phyloP scores from a whole-genome alignment of 306 rosid genomes.

The Cucurbita ficifolia region DNA sequence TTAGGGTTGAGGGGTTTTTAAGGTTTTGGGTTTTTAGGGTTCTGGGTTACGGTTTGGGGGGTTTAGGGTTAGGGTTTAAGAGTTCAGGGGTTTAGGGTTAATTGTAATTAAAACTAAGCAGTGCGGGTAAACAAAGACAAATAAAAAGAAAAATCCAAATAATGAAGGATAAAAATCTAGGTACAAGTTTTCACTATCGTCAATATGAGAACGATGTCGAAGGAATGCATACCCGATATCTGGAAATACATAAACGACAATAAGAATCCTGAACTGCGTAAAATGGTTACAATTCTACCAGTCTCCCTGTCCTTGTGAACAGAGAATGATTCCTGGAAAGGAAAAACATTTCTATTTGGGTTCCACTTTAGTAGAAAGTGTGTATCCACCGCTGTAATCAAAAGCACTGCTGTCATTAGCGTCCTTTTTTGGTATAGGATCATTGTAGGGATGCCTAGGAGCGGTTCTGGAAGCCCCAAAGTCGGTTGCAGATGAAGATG shows the following conservation, averaged over 20 bases:
- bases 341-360: conserved; percentile 32
- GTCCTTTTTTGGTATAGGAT: conserved; percentile 40
- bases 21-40: no score
- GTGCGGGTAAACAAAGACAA: background rate
- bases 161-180: background rate
- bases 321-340: background rate
- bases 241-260: background rate
- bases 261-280: background rate
- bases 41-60: no score
- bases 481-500: conserved; percentile 81
- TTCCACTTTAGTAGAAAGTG: conserved; percentile 47
- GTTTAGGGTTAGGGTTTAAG: no score
- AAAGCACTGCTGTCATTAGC: conserved; percentile 27
- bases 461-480: conserved; percentile 39
- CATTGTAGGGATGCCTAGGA: conserved; percentile 53
- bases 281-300: background rate
- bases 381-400: conserved; percentile 68
- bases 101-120: background rate
- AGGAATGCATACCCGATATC: background rate
- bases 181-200: background rate
- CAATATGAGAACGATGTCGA: background rate
- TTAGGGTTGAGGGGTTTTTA: no score
- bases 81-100: background rate
- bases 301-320: background rate
- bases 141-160: background rate